Base-by-base conservation (phyloP, 2,329 filamentous ascomycete species). In the Podosphaera fusca region DNA sequence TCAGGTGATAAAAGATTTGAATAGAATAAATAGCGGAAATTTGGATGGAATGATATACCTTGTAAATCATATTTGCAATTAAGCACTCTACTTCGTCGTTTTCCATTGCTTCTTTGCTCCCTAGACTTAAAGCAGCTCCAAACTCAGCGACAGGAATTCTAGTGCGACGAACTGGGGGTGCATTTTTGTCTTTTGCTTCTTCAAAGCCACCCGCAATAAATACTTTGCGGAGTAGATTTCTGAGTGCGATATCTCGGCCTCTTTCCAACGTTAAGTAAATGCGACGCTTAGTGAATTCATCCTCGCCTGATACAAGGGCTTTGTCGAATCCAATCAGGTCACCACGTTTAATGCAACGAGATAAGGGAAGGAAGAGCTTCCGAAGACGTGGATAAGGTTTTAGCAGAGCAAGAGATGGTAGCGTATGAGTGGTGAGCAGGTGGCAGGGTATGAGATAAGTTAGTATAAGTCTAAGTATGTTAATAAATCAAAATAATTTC, bases 21-120 rank as follows among this genome's bases (percentile, higher is more conserved):
- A 49, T 38, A 38, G 35, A 8, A n/a, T 49, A 29, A 21, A 49
- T 29, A 30, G 5, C 29, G 46, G 7, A 49, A 49, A n/a, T 29
- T 7, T 21, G 7, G 29, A 49, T 8, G 14, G n/a, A 12, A 35
- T 14, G 6, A 58, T 29, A 70, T 70, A 94, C 90, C 80, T 96
- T 98, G 74, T 96, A 98, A 60, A 98, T 95, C 78, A 95, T 86
- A 68, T 95, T 96, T 34, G 92, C 87, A 65, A 98, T 68, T 64
- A 95, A 72, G 69, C 92, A 98, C 70, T 98, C 94, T 3, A 96
- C 89, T 70, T 98, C 92, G 67, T 98, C 94, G 36, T 78, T 76
- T 64, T 95, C 92, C 38, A 94, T 74, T 38, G 74, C 71, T 66
- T 85, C 75, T 62, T 71, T 71, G 62, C 78, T 82, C 56, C 81